Evolutionary conservation across 257 asterid genomes (phyloP), one percentile per base, ranked within the genome.

Genomic region (Henckelia pumila): DNA sequence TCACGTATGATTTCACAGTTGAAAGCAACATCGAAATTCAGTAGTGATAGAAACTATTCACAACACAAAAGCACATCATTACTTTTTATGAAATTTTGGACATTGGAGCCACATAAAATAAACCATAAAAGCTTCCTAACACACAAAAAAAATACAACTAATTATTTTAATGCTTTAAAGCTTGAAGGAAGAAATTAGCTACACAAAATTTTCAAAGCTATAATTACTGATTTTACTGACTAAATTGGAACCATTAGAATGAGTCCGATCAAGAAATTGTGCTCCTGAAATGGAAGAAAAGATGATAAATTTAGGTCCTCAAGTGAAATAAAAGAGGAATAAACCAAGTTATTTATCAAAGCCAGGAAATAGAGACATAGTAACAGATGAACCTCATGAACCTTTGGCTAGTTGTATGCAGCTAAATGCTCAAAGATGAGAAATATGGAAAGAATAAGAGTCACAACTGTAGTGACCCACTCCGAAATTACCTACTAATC

Each of bases 221-320:
- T n/a, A n/a, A n/a, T 83, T 78, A 90, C 96, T 91, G 97, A 93
- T 81, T 90, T 95, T 66, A 91, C 81, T 64, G 96, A 97, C 86
- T 93, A 93, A 78, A 93, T 97, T 75, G 99, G 99, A 77, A 93
- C 97, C 96, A 93, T 93, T 30, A 93, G 85, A 82, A 93, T 86
- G 64, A 93, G 88, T 59, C 92, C 99, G 70, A 93, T 67, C 88
- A 90, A 84, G 80, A 93, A 88, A 75, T 88, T 90, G 78, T 93
- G 99, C 85, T 93, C 99, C 99, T 93, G 97, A 73, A 83, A 81
- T 57, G 60, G 55, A 71, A 62, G 49, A 79, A 44, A 70, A 50
- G 63, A 62, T 21, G 32, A 49, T 63, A 37, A 37, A n/a, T 5
- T 79, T 10, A 76, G 62, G 21, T 71, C 52, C 37, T 57, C 44